Evolutionary conservation across 345 rosid species (phyloP), one percentile per base, ranked within the genome.

Genomic region (Streptanthus diversifolius): DNA sequence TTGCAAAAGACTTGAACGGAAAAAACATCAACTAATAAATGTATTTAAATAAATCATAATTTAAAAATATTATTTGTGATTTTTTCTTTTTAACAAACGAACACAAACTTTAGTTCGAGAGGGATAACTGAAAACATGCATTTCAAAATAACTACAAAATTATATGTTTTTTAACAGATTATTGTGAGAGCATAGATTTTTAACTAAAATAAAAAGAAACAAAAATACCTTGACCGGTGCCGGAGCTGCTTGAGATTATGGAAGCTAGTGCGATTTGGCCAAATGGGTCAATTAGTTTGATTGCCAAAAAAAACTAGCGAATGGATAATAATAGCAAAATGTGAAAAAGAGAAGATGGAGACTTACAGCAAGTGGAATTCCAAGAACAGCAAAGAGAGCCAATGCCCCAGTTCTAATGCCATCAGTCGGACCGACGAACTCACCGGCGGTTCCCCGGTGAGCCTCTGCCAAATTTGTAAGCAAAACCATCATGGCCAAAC

Each of bases 181-280:
- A 25, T 25, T 25, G 3, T 25, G 1, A 25, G 1, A 25, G 27
- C 3, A n/a, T n/a, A n/a, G n/a, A 1, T 32, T 36, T 36, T 12
- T 36, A 36, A 9, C 8, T 36, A 8, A 8, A 36, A n/a, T 43
- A 1, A 6, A 43, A 43, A n/a, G n/a, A 43, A 43, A 18, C n/a
- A 43, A 43, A 43, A n/a, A n/a, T 44, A 85, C 98, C 98, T 90
- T 92, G 98, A 52, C 98, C 97, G 0, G 89, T 91, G 49, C 86
- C 85, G 5, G 87, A n/a, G 3, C 30, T 48, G 32, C 69, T 74
- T 24, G 83, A 88, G 64, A 81, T 87, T 53, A 88, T 92, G 14
- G 98, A 90, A 18, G 97, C 96, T 83, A 93, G 44, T 54, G 98
- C 98, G 62, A 86, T n/a, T n/a, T n/a, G n/a, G n/a, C n/a, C n/a